Evolutionary conservation across 1,284 basidiomycete genomes (phyloP), one percentile per base, ranked within the genome.

Genomic region (Irpex lacteus): DNA sequence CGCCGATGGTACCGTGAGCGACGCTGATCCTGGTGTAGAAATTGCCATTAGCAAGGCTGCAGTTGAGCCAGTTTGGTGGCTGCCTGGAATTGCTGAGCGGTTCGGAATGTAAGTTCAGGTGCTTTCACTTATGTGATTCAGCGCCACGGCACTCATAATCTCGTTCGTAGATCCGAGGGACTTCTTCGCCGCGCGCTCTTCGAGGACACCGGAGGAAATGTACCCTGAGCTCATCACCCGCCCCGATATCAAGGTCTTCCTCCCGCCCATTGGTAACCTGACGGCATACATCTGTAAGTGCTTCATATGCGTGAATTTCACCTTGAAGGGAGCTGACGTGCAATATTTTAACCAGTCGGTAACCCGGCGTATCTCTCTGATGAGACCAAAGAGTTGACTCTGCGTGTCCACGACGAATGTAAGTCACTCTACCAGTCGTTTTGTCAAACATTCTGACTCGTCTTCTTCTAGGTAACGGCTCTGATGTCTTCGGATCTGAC

Each of bases 371-470:
- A 86, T 73, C 81, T 96, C 71, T 82, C 82, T 11, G 93, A 97
- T 71, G 85, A 89, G 64, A 83, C 83, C 65, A 95, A 96, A 72
- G 95, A 96, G 70, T 82, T 98, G 18, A 98, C 96, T 0, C 81
- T 98, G 13, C 90, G 96, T 64, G 94, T 98, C 0, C 96, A 98
- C 75, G 96, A 98, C 73, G 94, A 96, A 80, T 98, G 96, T 86
- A 79, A 70, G 86, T 64, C 76, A 74, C 26, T 44, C 13, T 44
- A 32, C 40, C 7, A 8, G 18, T 18, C 21, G 32, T 34, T 11
- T 9, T n/a, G 7, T 32, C 9, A 4, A 9, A n/a, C 18, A 11
- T 4, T 0, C 57, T 61, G 11, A 61, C 67, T 63, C 19, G 56
- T 34, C 50, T 5, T 60, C 21, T 32, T 2, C 37, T 67, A 89